Percentiles rank a stretch among this genome's conserved stretches.
Evolutionary conservation across 805 yeast species (phyloP).

Genomic region (Candida boleticola): DNA sequence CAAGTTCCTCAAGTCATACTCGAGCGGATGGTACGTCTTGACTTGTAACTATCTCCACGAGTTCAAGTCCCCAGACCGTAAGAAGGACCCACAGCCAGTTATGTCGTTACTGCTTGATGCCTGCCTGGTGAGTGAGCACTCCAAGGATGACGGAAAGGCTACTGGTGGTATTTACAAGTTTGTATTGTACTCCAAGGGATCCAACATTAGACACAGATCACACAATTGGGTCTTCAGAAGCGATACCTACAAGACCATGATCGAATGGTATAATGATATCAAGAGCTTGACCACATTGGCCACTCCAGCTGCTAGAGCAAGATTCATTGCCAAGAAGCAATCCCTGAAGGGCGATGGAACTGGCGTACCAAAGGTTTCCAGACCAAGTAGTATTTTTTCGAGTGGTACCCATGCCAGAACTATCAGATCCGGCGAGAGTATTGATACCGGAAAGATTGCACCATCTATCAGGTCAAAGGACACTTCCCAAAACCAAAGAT

Average conservation of each 20-base stretch:
- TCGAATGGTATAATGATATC: constrained; percentile 81
- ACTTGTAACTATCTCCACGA: constrained; percentile 90
- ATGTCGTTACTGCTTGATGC: constrained; percentile 79
- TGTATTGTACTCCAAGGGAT: constrained; percentile 68
- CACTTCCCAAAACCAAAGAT: constrained; percentile 17
- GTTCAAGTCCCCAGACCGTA: constrained; percentile 78
- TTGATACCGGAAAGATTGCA: constrained; percentile 5
- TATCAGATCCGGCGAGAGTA: constrained; percentile 12
- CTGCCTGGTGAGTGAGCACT: constrained; percentile 80
- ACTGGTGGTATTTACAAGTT: constrained; percentile 66
- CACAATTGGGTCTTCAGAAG: constrained; percentile 96
- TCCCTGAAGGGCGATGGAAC: constrained; percentile 6
- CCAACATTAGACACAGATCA: constrained; percentile 67
- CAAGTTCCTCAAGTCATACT: constrained; percentile 86
- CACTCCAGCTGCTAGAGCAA: constrained; percentile 58
- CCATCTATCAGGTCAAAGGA: background rate
- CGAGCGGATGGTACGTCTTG: constrained; percentile 86
- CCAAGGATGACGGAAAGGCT: constrained; percentile 61
- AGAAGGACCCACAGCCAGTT: constrained; percentile 75
- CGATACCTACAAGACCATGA: constrained; percentile 77
- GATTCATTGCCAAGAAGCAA: constrained; percentile 28
- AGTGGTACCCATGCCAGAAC: constrained; percentile 14
- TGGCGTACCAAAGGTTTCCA: constrained; percentile 8
- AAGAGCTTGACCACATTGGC: constrained; percentile 62
- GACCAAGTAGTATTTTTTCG: constrained; percentile 19